Percentiles rank a stretch among this genome's conserved stretches.
phyloP scores from a whole-genome alignment of 140 eudicot genomes.

The Ambrosia hybrid region DNA sequence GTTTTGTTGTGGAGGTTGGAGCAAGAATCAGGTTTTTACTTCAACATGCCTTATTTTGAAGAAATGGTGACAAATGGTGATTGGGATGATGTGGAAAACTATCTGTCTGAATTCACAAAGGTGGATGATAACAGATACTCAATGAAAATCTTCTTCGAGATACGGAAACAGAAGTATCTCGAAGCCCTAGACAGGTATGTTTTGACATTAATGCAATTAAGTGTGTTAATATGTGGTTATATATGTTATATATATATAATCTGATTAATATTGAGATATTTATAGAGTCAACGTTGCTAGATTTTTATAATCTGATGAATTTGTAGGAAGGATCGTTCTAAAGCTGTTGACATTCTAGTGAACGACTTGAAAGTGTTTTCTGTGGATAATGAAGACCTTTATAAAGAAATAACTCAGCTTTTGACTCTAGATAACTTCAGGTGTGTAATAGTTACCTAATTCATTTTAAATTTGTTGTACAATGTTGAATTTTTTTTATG shows the following conservation, averaged over 20 bases:
- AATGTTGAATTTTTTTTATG: neutral
- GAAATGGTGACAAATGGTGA: conserved; percentile 63
- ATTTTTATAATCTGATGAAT: conserved; percentile 14
- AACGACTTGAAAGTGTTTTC: conserved; percentile 82
- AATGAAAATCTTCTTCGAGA: conserved; percentile 64
- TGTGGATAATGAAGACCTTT: conserved; percentile 66
- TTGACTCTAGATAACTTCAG: conserved; percentile 76
- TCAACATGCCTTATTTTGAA: conserved; percentile 60
- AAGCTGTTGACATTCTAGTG: conserved; percentile 67
- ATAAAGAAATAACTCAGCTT: conserved; percentile 70
- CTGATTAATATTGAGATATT: neutral
- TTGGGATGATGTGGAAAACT: conserved; percentile 65
- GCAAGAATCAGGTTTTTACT: conserved; percentile 66
- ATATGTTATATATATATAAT: conserved; percentile 1
- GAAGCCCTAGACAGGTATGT: conserved; percentile 62
- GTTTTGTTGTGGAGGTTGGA: conserved; percentile 45
- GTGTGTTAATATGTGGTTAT: neutral
- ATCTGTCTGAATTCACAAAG: conserved; percentile 58
- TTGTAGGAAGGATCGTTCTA: conserved; percentile 69
- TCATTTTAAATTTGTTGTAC: neutral
- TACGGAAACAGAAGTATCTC: conserved; percentile 63
- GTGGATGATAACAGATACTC: conserved; percentile 65
- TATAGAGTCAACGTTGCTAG: neutral
- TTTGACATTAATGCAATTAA: neutral
- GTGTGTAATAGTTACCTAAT: conserved; percentile 30